Percentiles rank a stretch among this genome's conserved stretches.
phyloP scores from a whole-genome alignment of 495 filamentous ascomycete species.

The Penicillium malachiteum region DNA sequence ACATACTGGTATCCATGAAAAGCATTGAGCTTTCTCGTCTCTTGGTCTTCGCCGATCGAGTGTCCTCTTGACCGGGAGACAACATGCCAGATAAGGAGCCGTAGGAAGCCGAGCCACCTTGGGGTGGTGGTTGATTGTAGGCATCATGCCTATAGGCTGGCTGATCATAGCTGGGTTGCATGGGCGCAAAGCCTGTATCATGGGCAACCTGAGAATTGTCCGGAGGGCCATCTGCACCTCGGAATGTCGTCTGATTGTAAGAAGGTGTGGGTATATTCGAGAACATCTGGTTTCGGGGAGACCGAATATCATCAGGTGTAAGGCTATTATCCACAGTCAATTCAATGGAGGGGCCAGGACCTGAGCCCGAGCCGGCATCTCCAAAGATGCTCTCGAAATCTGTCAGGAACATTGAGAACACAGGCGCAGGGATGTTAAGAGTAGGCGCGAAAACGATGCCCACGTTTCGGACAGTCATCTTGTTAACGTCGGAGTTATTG shows the following conservation, averaged over 20 bases:
- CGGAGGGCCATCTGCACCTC: constrained; percentile 18
- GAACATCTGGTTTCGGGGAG: constrained; percentile 68
- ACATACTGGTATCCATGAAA: constrained; percentile 34
- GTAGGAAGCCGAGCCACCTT: constrained; percentile 30
- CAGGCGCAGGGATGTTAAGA: constrained; percentile 91
- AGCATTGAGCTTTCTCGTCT: constrained; percentile 60
- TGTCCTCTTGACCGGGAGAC: constrained; percentile 34
- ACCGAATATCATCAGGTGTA: constrained; percentile 61
- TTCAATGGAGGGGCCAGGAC: constrained; percentile 32
- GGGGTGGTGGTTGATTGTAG: constrained; percentile 19
- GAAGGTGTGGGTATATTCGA: constrained; percentile 66
- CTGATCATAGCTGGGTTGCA: constrained; percentile 60
- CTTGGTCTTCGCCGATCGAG: constrained; percentile 48
- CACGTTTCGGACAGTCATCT: constrained; percentile 97
- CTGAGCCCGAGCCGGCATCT: constrained; percentile 29
- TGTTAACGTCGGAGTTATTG: constrained; percentile 85
- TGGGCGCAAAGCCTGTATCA: constrained; percentile 61
- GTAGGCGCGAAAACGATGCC: constrained; percentile 99
- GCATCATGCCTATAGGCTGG: constrained; percentile 23
- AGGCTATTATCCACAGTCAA: constrained; percentile 43
- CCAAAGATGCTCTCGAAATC: constrained; percentile 87
- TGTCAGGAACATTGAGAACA: constrained; percentile 90
- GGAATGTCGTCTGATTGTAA: constrained; percentile 62
- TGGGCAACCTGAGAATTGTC: constrained; percentile 31
- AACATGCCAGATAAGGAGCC: constrained; percentile 43